Conservation (phyloP, 2,329 filamentous ascomycete species). For the Neospermospora avenae region DNA sequence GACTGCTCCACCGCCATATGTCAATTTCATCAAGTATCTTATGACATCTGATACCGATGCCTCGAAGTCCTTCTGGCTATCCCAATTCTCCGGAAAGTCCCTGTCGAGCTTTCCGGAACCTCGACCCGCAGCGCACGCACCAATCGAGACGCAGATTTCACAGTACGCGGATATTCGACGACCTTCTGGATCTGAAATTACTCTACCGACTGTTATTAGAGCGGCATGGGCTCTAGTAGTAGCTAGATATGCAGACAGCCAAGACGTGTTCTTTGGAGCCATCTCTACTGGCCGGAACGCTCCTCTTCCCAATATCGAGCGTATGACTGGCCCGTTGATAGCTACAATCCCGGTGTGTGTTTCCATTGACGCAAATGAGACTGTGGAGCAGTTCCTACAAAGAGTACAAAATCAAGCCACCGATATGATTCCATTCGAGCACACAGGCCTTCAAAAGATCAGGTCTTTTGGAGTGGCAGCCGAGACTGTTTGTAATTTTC, state of each 20-base stretch:
- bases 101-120: slow-evolving; percentile 1
- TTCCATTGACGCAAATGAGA: slow-evolving; percentile 29
- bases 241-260: slow-evolving; percentile 38
- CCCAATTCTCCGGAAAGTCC: neutral
- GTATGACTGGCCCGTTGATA: slow-evolving; percentile 43
- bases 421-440: slow-evolving; percentile 49
- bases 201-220: slow-evolving; percentile 23
- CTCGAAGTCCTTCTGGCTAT: neutral
- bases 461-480: slow-evolving; percentile 10
- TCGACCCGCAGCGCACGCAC: neutral
- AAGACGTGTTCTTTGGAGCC: slow-evolving; percentile 42
- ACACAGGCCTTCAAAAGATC: slow-evolving; percentile 35
- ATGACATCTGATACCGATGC: neutral
- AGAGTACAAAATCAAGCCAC: slow-evolving; percentile 44
- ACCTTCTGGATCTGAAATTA: slow-evolving; percentile 9
- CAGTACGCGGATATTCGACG: neutral
- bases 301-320: slow-evolving; percentile 37
- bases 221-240: slow-evolving; percentile 41
- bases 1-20: slow-evolving; percentile 16
- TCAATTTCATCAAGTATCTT: slow-evolving; percentile 11
- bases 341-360: slow-evolving; percentile 42
- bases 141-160: neutral
- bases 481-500: slow-evolving; percentile 13
- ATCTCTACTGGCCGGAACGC: slow-evolving; percentile 41
- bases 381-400: slow-evolving; percentile 42